Percentiles rank a stretch among this genome's conserved stretches.
Conservation (phyloP, 1,284 basidiomycete genomes). For the Papiliotrema flavescens region DNA sequence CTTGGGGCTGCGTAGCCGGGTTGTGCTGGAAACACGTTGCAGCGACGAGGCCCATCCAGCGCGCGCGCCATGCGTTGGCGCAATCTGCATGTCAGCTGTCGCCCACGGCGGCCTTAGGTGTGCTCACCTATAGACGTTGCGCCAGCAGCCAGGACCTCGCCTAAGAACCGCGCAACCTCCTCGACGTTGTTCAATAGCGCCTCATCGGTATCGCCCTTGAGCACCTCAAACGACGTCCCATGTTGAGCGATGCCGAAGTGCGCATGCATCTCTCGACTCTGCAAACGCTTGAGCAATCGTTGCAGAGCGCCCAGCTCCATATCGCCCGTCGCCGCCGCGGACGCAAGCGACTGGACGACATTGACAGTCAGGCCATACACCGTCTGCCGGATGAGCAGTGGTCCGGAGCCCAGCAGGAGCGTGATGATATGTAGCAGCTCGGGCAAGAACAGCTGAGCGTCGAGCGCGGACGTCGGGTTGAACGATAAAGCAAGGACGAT, state of each 20-base stretch:
- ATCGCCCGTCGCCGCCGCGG: conserved; percentile 25
- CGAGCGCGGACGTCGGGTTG: conserved; percentile 60
- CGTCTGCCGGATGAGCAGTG: conserved; percentile 68
- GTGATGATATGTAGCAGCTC: conserved; percentile 75
- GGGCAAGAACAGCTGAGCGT: conserved; percentile 73
- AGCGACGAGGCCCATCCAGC: conserved; percentile 90
- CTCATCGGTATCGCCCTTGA: conserved; percentile 35
- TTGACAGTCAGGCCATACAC: conserved; percentile 78
- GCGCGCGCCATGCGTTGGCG: conserved; percentile 84
- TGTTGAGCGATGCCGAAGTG: conserved; percentile 63
- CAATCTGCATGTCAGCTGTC: conserved; percentile 56
- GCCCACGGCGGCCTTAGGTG: background rate
- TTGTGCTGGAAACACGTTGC: conserved; percentile 90
- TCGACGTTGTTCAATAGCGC: conserved; percentile 65
- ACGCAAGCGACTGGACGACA: conserved; percentile 64
- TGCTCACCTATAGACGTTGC: conserved; percentile 66
- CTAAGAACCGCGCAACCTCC: conserved; percentile 62
- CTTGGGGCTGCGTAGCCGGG: conserved; percentile 81
- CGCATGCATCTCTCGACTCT: conserved; percentile 58
- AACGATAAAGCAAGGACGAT: conserved; percentile 69
- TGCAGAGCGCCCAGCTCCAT: conserved; percentile 36
- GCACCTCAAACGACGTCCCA: conserved; percentile 16
- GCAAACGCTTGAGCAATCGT: conserved; percentile 61
- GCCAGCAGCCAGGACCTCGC: conserved; percentile 62
- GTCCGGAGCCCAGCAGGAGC: conserved; percentile 68